Conservation (phyloP, 345 rosid genomes). For the Populus simonii region DNA sequence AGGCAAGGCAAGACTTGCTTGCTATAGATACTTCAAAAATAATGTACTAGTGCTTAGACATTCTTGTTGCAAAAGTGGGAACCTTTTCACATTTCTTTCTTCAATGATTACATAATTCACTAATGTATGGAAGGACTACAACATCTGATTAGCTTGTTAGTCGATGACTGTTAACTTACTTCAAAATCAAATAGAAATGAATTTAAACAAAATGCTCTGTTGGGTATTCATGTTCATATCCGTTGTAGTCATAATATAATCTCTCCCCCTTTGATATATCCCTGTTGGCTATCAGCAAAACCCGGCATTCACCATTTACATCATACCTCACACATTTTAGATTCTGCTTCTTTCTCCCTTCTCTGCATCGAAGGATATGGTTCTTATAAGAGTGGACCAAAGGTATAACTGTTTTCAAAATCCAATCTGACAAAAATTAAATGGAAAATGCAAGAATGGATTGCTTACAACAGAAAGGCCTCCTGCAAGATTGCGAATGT, state of each 20-base stretch:
- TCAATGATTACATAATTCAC: neutral
- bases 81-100: neutral
- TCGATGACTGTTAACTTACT: neutral
- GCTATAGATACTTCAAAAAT: neutral
- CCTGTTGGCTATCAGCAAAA: slow-evolving; percentile 30
- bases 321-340: slow-evolving; percentile 30
- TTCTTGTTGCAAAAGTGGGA: neutral
- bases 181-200: neutral
- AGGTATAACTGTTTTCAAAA: neutral
- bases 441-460: neutral
- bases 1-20: neutral
- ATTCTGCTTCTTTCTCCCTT: slow-evolving; percentile 36
- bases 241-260: slow-evolving; percentile 29
- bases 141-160: neutral
- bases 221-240: slow-evolving; percentile 32
- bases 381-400: neutral
- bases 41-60: neutral
- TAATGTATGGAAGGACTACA: neutral
- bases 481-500: neutral
- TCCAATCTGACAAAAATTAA: neutral
- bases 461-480: neutral
- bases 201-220: slow-evolving; percentile 28
- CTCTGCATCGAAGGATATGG: slow-evolving; percentile 17
- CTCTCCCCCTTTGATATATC: slow-evolving; percentile 31
- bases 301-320: slow-evolving; percentile 26